Base-by-base conservation (phyloP, 2,329 filamentous ascomycete species). In the Trichoderma breve region DNA sequence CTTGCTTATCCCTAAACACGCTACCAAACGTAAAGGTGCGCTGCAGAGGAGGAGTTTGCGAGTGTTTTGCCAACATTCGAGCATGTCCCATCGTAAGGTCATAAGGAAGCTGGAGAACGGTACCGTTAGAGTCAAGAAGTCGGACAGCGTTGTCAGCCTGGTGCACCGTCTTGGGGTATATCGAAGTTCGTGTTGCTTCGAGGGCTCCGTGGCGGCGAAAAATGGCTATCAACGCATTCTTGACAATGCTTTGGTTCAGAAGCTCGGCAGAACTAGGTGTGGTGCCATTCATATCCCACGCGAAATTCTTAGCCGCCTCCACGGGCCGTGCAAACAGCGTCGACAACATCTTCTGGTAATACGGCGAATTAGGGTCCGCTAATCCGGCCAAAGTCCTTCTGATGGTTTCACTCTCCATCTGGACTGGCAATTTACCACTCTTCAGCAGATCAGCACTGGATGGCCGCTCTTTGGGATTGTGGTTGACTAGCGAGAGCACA, bases 321-420 rank as follows among this genome's bases (percentile, higher is more conserved):
- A 92, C 88, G 5, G 91, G 91, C 34, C 91, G 88, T 1, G 91
- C 88, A 78, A 98, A 98, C 26, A 98, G 84, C 1, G 92, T 92
- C n/a, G 90, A 91, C 77, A 98, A 88, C 83, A 97, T 94, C 80
- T 97, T 95, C 73, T 93, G 89, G 79, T 97, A 97, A 79, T 97
- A 95, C 0, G 93, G 93, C 4, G 95, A 97, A 73, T 88, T 91
- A 0, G 93, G 91, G 78, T 97, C 93, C 0, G 92, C 91, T 28
- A 98, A 82, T 28, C 93, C 92, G 71, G 92, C 92, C 63, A 98
- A 87, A 3, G 93, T 93, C 74, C 94, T 90, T 73, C 93, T 89
- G 73, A 97, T 94, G 1, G 93, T 94, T 80, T 98, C 95, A 77
- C 95, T 95, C 80, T 98, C 95, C 82, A 97, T 93, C 78, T 96